Evolutionary conservation across 805 yeast species (phyloP), one percentile per base, ranked within the genome.

Genomic region (Starmerella etchellsii): DNA sequence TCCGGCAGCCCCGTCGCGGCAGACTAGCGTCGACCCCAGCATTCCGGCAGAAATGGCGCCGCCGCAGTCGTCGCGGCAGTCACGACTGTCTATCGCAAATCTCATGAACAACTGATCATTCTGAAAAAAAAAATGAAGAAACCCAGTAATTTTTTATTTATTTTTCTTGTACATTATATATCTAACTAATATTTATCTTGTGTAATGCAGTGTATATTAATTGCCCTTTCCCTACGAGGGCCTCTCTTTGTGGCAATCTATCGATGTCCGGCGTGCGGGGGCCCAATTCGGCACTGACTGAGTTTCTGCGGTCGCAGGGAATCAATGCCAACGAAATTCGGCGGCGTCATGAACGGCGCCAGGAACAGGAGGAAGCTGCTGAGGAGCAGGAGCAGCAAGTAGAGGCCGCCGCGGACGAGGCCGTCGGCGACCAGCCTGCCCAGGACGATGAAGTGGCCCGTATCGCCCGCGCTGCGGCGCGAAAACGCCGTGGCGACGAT

Each of bases 291-390:
- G 96, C 96, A 0, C 65, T 87, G 50, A 87, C 95, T 0, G 91
- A 81, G 59, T 87, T 87, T 54, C 67, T 87, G 45, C 67, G 85
- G 37, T 83, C 80, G 42, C 94, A 85, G 59, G 96, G 96, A 27
- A 87, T 87, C 61, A 80, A 67, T 54, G 84, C 95, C 1, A 84
- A 76, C 42, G 76, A 74, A 31, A 84, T 84, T 56, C 68, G 85
- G 54, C 63, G 63, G 37, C 41, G 58, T 10, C 51, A 52, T 39
- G 42, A 45, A 28, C 33, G 46, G 8, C 41, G 60, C 16, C 46
- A 36, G 38, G 21, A 20, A 30, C 42, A 15, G 23, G 40, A 31
- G 33, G 42, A 20, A 4, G 39, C 14, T 1, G 48, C 22, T 33
- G 46, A 36, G 31, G 32, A 31, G 30, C 37, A 16, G 27, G 41